These are phyloP conservation scores for Skeletonema grethae DNA, from an alignment of 108 stramenopile species.

Conservation along the genomic window DNA sequence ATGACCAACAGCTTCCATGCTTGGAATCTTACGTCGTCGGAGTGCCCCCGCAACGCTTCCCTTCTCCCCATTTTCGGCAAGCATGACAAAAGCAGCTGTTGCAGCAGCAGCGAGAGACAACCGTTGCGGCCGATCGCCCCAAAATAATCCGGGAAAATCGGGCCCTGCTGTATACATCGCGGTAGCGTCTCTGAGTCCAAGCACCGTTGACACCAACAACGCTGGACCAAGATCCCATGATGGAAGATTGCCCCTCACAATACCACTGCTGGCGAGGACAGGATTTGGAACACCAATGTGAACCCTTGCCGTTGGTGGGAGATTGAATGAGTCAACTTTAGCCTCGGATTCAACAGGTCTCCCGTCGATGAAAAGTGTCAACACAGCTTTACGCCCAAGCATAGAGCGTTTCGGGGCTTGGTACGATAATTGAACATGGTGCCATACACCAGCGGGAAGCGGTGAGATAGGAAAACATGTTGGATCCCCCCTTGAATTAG, in stretches of 20 bases:
- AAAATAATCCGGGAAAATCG: conserved; percentile 81
- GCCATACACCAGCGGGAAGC: conserved; percentile 80
- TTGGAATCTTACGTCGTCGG: conserved; percentile 70
- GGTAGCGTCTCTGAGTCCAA: conserved; percentile 76
- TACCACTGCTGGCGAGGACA: conserved; percentile 71
- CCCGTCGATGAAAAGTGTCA: conserved; percentile 78
- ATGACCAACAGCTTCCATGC: conserved; percentile 80
- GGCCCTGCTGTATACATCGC: conserved; percentile 83
- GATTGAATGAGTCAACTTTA: conserved; percentile 75
- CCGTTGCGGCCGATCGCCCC: conserved; percentile 90
- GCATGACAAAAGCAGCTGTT: conserved; percentile 74
- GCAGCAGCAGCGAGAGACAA: conserved; percentile 83
- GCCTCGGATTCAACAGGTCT: conserved; percentile 79
- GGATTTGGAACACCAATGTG: conserved; percentile 84
- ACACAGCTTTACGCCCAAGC: conserved; percentile 72
- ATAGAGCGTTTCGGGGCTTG: conserved; percentile 81
- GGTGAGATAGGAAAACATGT: conserved; percentile 80
- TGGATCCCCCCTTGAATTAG: conserved; percentile 64
- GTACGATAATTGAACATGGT: conserved; percentile 84
- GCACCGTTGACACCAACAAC: conserved; percentile 68
- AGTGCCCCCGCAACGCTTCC: conserved; percentile 84
- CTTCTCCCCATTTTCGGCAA: conserved; percentile 82
- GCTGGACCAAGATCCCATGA: conserved; percentile 83
- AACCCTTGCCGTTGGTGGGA: conserved; percentile 76
- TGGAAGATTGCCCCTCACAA: conserved; percentile 71